Evolutionary conservation across 2,329 filamentous ascomycete genomes (phyloP).

Genomic region (Capronia coronata): DNA sequence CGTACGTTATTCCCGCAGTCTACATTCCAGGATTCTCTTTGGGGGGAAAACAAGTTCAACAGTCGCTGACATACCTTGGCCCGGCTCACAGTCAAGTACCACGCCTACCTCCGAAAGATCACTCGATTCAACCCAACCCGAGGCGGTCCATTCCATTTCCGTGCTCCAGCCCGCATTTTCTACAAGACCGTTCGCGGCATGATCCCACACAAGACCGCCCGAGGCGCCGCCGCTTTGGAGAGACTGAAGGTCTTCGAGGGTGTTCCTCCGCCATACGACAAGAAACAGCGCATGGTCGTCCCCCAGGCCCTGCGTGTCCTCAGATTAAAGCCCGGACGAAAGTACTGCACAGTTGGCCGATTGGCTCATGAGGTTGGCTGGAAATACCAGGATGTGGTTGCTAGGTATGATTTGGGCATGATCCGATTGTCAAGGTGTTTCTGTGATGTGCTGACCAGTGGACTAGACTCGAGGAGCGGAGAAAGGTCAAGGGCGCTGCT

Average conservation of each 20-base stretch:
- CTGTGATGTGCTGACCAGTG: conserved; percentile 3
- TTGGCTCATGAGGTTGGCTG: conserved; percentile 98
- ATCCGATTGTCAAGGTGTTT: neutral
- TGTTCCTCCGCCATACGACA: conserved; percentile 97
- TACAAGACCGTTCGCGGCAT: conserved; percentile 99
- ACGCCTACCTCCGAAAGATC: conserved; percentile 99
- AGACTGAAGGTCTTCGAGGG: conserved; percentile 99
- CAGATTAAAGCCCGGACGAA: conserved; percentile 95
- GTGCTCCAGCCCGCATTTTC: conserved; percentile 97
- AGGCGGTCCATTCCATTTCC: conserved; percentile 99
- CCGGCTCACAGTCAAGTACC: conserved; percentile 91
- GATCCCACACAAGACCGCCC: conserved; percentile 99
- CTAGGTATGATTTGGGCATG: conserved; percentile 60
- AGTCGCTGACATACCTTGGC: conserved; percentile 25
- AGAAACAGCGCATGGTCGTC: conserved; percentile 99
- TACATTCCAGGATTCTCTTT: too few species aligned
- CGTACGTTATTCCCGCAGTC: conserved; percentile 71
- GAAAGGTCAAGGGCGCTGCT: conserved; percentile 97
- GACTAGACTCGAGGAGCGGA: conserved; percentile 91
- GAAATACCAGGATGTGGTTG: conserved; percentile 99
- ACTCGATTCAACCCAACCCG: conserved; percentile 99
- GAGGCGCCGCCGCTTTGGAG: conserved; percentile 92
- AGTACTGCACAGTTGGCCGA: conserved; percentile 99
- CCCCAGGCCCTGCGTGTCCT: conserved; percentile 96
- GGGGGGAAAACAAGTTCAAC: neutral